Conservation (phyloP, 176 grass and related monocot species). For the Thalia dealbata region DNA sequence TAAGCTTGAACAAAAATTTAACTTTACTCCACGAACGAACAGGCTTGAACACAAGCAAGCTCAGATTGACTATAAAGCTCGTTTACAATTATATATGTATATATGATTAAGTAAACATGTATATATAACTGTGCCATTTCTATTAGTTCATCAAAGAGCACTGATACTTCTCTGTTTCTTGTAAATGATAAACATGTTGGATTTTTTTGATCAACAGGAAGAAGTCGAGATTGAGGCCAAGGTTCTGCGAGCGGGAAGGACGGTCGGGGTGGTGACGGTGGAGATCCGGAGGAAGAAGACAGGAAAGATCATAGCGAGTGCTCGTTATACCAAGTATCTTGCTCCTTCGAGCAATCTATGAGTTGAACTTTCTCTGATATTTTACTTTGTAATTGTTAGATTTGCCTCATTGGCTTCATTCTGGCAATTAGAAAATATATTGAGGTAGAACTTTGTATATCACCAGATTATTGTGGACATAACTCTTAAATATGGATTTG, state of each 20-base stretch:
- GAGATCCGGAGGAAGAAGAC: conserved; percentile 72
- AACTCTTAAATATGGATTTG: no score
- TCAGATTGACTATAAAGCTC: no score
- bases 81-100: no score
- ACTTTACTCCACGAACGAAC: no score
- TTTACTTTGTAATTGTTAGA: background rate
- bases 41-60: no score
- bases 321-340: conserved; percentile 86
- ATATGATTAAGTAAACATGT: no score
- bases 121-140: background rate
- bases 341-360: conserved; percentile 18
- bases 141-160: background rate
- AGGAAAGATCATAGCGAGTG: conserved; percentile 73
- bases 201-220: conserved; percentile 36
- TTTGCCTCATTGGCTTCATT: no score
- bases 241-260: conserved; percentile 69
- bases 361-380: background rate
- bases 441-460: no score
- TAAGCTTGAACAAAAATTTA: no score
- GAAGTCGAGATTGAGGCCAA: conserved; percentile 92
- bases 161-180: background rate
- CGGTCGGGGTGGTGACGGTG: conserved; percentile 57
- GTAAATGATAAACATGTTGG: conserved; percentile 2
- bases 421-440: no score
- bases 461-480: no score